Evolutionary conservation across 1,284 basidiomycete species (phyloP).

Genomic region (Cerrena zonata): DNA sequence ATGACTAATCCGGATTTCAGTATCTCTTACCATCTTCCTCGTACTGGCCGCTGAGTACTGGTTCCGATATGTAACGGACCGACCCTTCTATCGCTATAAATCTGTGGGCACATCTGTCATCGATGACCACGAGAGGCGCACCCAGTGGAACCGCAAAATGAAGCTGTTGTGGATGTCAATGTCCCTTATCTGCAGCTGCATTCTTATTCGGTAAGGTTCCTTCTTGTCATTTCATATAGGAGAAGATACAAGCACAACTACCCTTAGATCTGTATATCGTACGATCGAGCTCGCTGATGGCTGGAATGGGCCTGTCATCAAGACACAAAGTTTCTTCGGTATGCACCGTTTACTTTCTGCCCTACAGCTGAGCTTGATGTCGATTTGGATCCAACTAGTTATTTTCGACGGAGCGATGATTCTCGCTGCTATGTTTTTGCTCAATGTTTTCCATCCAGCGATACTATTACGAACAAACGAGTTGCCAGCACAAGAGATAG

Average conservation of each 20-base stretch:
- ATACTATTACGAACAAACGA: too few species aligned
- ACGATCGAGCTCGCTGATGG: conserved; percentile 46
- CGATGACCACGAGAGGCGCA: background rate
- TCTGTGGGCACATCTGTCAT: background rate
- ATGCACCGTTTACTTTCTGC: conserved; percentile 9
- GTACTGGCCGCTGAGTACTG: conserved; percentile 38
- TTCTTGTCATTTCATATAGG: conserved; percentile 24
- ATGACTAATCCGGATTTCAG: background rate
- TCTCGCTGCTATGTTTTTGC: too few species aligned
- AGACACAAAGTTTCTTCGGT: conserved; percentile 49
- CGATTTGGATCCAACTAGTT: conserved; percentile 32
- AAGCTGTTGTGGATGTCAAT: conserved; percentile 27
- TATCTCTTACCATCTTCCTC: conserved; percentile 35
- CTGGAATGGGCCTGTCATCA: conserved; percentile 46
- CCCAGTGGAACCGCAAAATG: conserved; percentile 16
- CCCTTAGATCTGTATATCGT: conserved; percentile 36
- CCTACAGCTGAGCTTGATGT: too few species aligned
- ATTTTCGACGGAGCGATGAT: conserved; percentile 61
- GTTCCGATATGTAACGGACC: conserved; percentile 30
- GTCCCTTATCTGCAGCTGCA: conserved; percentile 28
- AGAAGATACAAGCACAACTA: background rate
- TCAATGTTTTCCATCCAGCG: too few species aligned
- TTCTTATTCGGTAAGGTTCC: conserved; percentile 34
- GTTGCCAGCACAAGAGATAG: too few species aligned
- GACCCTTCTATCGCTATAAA: conserved; percentile 25